Base-by-base conservation (phyloP, 192 early-diverging fungal genomes). In the Lunasporangiospora selenospora region DNA sequence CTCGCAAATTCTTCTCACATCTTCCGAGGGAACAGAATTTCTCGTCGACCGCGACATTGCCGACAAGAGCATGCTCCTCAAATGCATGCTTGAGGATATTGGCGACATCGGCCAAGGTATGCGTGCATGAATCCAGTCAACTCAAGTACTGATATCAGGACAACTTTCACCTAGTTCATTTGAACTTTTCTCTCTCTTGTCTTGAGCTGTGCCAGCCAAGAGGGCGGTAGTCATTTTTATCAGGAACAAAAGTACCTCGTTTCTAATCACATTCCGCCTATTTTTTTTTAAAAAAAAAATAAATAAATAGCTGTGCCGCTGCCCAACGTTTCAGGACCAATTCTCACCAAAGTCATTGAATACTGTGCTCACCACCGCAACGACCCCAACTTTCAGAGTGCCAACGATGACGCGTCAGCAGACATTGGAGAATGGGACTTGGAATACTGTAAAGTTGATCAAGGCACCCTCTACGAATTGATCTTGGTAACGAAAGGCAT, bases 381-480 rank as follows among this genome's bases (percentile, higher is more conserved):
- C 53, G 80, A 81, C 21, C 77, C 70, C n/a, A 34, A 75, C 19
- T 61, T 65, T 12, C 58, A 46, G 32, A 85, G 87, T 10, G 89
- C 89, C 29, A 80, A 77, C 53, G 86, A 87, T 40, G 81, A 77
- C 24, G 73, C 86, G 1, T 81, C 88, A 6, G 89, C 86, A 53
- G 87, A 91, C 53, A 93, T 96, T 79, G 91, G 88, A 37, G 94
- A 95, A 36, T 93, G 92, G 87, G 95, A 97, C 75, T 80, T 83
- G 36, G 91, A 97, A 50, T 97, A 95, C 48, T 95, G 90, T 34
- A 89, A 88, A 21, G 87, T 97, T 6, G 95, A 97, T 77, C 95
- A 97, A 78, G 95, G 92, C 23, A 96, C 95, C 1, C 70, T 97
- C 43, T 96, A 90, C 76, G 95, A 97, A 56, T 79, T 97, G 34